Conservation (phyloP, 2,329 filamentous ascomycete genomes). For the Arthroderma uncinatum region DNA sequence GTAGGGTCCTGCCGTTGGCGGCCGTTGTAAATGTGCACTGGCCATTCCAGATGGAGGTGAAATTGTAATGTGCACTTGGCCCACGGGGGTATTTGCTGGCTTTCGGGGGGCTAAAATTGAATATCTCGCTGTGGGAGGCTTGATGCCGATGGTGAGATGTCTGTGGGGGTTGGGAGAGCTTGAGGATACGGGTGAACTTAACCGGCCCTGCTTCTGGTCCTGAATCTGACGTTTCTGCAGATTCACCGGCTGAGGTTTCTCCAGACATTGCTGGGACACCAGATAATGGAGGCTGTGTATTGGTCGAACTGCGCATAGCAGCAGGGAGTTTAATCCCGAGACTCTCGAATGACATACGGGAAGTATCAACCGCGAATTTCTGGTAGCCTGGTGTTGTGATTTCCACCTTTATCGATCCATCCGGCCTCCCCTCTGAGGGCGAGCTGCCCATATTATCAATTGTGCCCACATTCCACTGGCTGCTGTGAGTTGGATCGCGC, state of each 20-base stretch:
- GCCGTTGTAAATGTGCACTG: slow-evolving; percentile 77
- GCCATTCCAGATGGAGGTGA: slow-evolving; percentile 76
- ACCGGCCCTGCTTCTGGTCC: background rate
- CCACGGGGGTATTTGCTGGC: slow-evolving; percentile 2
- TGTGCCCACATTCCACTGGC: slow-evolving; percentile 65
- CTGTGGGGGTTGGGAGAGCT: slow-evolving; percentile 9
- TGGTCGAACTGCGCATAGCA: background rate
- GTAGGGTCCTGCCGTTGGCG: slow-evolving; percentile 60
- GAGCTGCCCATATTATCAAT: slow-evolving; percentile 36
- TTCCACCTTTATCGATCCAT: slow-evolving; percentile 40
- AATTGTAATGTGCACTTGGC: slow-evolving; percentile 50
- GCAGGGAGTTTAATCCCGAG: slow-evolving; percentile 19
- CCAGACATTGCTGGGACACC: background rate
- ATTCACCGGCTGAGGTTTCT: background rate
- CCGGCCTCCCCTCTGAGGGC: slow-evolving; percentile 12
- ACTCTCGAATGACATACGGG: slow-evolving; percentile 26
- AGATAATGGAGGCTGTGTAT: background rate
- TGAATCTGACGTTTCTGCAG: background rate
- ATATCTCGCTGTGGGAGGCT: slow-evolving; percentile 1
- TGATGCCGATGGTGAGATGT: background rate
- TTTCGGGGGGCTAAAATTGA: slow-evolving; percentile 8
- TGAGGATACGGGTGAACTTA: slow-evolving; percentile 14
- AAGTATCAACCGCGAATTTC: slow-evolving; percentile 40
- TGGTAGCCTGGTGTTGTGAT: slow-evolving; percentile 50
- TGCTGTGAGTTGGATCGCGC: slow-evolving; percentile 56